phyloP scores from a whole-genome alignment of 164 flowering plant genomes.

The Tetracentron sinense region DNA sequence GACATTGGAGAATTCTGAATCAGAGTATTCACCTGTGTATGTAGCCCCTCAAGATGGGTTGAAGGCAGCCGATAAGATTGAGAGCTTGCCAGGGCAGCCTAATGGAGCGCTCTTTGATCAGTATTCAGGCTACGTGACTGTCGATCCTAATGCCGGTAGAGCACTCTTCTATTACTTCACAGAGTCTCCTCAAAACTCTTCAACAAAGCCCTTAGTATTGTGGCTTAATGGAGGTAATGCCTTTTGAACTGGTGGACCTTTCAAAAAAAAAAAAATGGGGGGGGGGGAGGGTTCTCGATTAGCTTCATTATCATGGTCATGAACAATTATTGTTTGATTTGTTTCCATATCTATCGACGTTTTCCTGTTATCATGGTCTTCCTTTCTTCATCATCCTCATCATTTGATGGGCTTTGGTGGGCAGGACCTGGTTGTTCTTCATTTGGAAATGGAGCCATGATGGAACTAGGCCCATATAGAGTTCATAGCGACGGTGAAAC shows the following conservation, averaged over 20 bases:
- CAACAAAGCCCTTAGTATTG: constrained; percentile 1
- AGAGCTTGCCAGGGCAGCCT: constrained; percentile 27
- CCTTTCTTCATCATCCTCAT: not conserved
- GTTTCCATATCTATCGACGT: no score
- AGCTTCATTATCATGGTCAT: no score
- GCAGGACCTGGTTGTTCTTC: constrained; percentile 46
- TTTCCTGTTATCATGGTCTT: no score
- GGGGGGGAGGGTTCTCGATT: no score
- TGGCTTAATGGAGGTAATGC: constrained; percentile 14
- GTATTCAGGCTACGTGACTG: not conserved
- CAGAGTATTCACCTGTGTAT: constrained; percentile 26
- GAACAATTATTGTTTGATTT: no score
- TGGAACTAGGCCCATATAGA: constrained; percentile 34
- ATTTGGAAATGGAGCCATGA: constrained; percentile 31
- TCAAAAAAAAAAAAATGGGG: no score
- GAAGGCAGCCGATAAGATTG: constrained; percentile 29
- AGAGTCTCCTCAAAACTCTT: not conserved
- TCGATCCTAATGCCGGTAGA: constrained; percentile 1
- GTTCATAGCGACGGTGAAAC: constrained; percentile 34
- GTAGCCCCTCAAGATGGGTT: constrained; percentile 21
- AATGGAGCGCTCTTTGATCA: constrained; percentile 1
- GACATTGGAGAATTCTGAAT: not conserved
- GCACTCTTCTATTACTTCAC: constrained; percentile 2
- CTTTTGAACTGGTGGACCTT: no score
- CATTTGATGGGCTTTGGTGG: not conserved